A percentile compares a stretch with the other conserved stretches of the same genome.
These are phyloP conservation scores for Osmozyma mogii DNA, from an alignment of 805 yeast genomes.

Conservation along the genomic window DNA sequence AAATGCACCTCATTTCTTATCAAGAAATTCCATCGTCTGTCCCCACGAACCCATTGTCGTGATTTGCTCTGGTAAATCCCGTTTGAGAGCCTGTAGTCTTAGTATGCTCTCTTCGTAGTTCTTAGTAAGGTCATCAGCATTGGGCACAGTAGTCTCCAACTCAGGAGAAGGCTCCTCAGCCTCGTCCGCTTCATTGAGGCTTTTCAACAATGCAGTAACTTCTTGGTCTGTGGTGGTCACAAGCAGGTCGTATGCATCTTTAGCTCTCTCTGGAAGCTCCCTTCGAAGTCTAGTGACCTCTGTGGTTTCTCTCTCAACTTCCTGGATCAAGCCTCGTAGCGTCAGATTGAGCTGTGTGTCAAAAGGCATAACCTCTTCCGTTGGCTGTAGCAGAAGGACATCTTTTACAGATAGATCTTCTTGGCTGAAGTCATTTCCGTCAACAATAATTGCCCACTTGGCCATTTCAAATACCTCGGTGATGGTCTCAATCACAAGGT, in stretches of 20 bases:
- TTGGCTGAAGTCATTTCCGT: conserved; percentile 38
- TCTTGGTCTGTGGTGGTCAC: conserved; percentile 22
- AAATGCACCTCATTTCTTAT: too few relatives aligned
- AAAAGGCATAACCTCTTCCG: conserved; percentile 56
- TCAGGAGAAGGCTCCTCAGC: conserved; percentile 5
- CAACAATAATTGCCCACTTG: conserved; percentile 47
- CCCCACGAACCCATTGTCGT: conserved; percentile 28
- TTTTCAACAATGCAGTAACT: conserved; percentile 20
- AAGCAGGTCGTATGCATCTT: conserved; percentile 27
- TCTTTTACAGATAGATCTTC: conserved; percentile 15
- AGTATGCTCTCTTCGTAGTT: conserved; percentile 23
- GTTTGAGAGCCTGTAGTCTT: conserved; percentile 26
- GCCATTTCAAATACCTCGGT: conserved; percentile 50
- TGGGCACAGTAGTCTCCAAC: conserved; percentile 3
- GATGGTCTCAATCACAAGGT: conserved; percentile 38
- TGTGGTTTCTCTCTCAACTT: conserved; percentile 57
- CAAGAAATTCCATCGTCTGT: conserved; percentile 23
- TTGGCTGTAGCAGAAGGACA: conserved; percentile 19
- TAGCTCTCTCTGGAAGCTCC: conserved; percentile 39
- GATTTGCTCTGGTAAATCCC: conserved; percentile 26
- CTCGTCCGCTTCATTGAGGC: conserved; percentile 9
- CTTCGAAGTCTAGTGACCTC: conserved; percentile 49
- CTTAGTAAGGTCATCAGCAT: conserved; percentile 11
- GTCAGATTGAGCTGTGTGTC: conserved; percentile 55
- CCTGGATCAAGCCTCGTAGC: conserved; percentile 47